Base-by-base conservation (phyloP, 1,139 yeast genomes). In the Suhomyces yuchorum region DNA sequence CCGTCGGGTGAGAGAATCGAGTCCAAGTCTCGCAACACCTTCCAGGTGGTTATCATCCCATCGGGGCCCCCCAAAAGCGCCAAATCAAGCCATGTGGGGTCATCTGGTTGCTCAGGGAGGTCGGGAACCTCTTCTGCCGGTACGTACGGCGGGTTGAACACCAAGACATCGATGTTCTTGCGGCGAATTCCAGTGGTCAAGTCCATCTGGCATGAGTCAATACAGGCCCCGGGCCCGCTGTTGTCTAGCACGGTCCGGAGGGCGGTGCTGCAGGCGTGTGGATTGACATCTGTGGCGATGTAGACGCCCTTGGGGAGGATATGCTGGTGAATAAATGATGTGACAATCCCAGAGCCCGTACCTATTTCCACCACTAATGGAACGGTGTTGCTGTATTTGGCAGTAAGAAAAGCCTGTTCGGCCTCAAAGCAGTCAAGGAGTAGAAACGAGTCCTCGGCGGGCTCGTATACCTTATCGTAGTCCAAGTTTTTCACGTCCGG, bases 101-200 rank as follows among this genome's bases (percentile, higher is more conserved):
- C 81, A 12, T 75, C 75, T 1, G 68, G 76, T 1, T 55, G 44
- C 0, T 49, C 44, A 0, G 97, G 97, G 0, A 86, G 78, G 0
- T 54, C 57, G 0, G 85, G 85, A 1, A 80, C 78, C 2, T 68
- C 71, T 49, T 82, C 89, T 2, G 93, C 89, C 0, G 99, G 98
- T 1, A 93, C 99, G 62, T 93, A 93, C 0, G 99, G 99, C 1
- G 99, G 98, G 59, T 93, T 93, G 68, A 92, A 93, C 1, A 93
- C 74, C 20, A 93, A 68, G 1, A 91, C 52, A 60, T 93, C 98
- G 1, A 90, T 75, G 2, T 68, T 47, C 1, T 71, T 56, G 0
- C 61, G 60, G n/a, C 78, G 62, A 8, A 91, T 52, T 1, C 79
- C 73, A 2, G 75, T 58, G 0, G 86, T 77, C 34, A 91, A 67